Evolutionary conservation across 2,329 filamentous ascomycete genomes (phyloP).

Genomic region (Lecanicillium sp.): DNA sequence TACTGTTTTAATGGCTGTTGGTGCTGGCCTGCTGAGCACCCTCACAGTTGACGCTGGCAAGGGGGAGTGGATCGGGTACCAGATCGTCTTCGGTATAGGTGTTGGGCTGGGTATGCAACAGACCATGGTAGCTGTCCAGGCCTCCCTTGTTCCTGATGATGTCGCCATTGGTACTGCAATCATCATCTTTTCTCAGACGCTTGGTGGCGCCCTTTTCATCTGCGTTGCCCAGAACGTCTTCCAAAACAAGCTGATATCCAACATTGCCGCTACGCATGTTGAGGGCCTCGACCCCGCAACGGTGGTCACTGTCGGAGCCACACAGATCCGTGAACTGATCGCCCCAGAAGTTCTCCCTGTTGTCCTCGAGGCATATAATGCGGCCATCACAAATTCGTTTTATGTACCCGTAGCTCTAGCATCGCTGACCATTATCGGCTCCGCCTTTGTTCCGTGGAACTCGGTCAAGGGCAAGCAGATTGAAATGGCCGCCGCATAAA

Average conservation of each 20-base stretch:
- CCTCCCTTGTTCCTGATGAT: conserved; percentile 31
- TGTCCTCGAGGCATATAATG: conserved; percentile 35
- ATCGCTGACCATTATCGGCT: conserved; percentile 33
- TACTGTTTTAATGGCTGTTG: conserved; percentile 23
- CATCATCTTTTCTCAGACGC: conserved; percentile 37
- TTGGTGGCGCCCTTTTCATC: conserved; percentile 41
- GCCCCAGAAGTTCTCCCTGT: conserved; percentile 20
- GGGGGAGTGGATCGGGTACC: conserved; percentile 21
- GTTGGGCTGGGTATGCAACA: conserved; percentile 36
- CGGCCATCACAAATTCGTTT: conserved; percentile 34
- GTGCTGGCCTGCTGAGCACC: conserved; percentile 34
- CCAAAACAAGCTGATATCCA: conserved; percentile 33
- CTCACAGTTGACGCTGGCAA: conserved; percentile 14
- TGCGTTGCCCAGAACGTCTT: conserved; percentile 44
- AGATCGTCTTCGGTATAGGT: conserved; percentile 33
- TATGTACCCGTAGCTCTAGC: conserved; percentile 35
- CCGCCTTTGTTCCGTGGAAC: conserved; percentile 42
- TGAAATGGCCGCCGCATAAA: conserved; percentile 19
- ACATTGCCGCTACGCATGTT: conserved; percentile 25
- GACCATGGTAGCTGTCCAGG: conserved; percentile 36
- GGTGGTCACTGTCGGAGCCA: conserved; percentile 28
- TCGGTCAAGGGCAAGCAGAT: conserved; percentile 48
- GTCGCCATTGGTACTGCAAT: conserved; percentile 38
- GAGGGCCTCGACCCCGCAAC: conserved; percentile 24
- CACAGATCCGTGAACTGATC: conserved; percentile 23